Evolutionary conservation across 306 rosid species (phyloP).

Genomic region (Quercus wislizeni): DNA sequence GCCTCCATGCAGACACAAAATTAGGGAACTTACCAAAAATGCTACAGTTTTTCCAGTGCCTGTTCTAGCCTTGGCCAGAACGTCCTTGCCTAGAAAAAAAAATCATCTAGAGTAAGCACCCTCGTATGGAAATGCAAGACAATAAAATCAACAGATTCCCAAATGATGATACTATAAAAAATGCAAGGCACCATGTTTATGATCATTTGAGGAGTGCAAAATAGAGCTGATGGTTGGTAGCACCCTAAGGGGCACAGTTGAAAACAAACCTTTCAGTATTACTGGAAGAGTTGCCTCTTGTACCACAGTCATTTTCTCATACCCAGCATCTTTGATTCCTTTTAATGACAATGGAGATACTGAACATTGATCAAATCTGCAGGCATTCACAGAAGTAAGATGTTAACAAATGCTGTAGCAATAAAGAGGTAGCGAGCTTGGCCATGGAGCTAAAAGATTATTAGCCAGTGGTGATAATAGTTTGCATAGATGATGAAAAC

Average conservation of each 20-base stretch:
- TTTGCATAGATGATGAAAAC: not conserved
- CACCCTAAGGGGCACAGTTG: constrained; percentile 5
- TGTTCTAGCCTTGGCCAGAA: constrained; percentile 93
- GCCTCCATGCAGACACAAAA: not conserved
- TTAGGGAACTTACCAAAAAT: constrained; percentile 66
- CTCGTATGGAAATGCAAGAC: constrained; percentile 18
- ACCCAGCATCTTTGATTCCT: constrained; percentile 90
- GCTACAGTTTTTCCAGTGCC: constrained; percentile 99
- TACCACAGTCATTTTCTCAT: constrained; percentile 89
- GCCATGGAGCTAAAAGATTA: not conserved
- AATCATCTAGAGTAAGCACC: constrained; percentile 19
- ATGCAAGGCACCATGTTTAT: not conserved
- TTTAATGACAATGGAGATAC: constrained; percentile 73
- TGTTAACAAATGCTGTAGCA: not conserved
- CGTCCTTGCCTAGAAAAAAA: constrained; percentile 79
- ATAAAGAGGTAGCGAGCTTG: constrained; percentile 3
- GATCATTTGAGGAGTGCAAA: constrained; percentile 1
- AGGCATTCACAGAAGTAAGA: constrained; percentile 26
- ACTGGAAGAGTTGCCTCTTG: constrained; percentile 96
- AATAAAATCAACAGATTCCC: not conserved
- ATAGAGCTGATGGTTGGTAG: constrained; percentile 3
- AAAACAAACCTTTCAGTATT: constrained; percentile 72
- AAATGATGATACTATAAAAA: constrained; percentile 12
- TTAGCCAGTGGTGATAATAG: not conserved
- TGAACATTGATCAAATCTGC: constrained; percentile 81